phyloP scores from a whole-genome alignment of 2,329 filamentous ascomycete species.

The Setomelanomma holmii region DNA sequence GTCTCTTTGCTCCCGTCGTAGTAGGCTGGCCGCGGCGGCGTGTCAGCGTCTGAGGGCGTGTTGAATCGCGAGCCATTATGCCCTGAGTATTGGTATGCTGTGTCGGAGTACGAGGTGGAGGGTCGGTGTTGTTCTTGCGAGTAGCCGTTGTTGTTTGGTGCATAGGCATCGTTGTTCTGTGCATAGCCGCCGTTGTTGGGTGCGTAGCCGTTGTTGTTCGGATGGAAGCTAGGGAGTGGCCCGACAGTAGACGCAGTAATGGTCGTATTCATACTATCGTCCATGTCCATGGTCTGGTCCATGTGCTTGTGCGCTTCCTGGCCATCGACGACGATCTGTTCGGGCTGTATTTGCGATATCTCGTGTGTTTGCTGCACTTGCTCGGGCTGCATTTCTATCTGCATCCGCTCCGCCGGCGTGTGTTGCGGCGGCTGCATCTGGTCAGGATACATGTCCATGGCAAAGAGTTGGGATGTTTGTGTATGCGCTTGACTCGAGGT shows the following conservation, averaged over 20 bases:
- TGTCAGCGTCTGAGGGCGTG: conserved; percentile 58
- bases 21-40: conserved; percentile 45
- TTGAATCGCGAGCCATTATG: conserved; percentile 50
- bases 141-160: conserved; percentile 31
- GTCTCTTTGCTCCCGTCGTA: conserved; percentile 42
- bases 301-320: conserved; percentile 41
- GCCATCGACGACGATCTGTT: conserved; percentile 17
- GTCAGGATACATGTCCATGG: conserved; percentile 33
- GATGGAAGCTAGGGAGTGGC: conserved; percentile 49
- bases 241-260: conserved; percentile 50
- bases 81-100: conserved; percentile 51
- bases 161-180: background rate
- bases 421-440: conserved; percentile 3
- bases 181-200: conserved; percentile 6
- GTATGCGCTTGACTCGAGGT: conserved; percentile 20
- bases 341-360: conserved; percentile 6
- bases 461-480: conserved; percentile 12
- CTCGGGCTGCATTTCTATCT: background rate
- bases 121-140: conserved; percentile 57
- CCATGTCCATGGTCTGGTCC: conserved; percentile 50
- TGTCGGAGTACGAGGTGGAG: conserved; percentile 62
- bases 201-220: background rate
- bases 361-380: background rate
- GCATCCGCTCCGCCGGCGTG: background rate
- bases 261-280: conserved; percentile 58